A percentile compares a stretch with the other conserved stretches of the same genome.
Conservation (phyloP, 2,329 filamentous ascomycete species). For the Hypomyces perniciosus region DNA sequence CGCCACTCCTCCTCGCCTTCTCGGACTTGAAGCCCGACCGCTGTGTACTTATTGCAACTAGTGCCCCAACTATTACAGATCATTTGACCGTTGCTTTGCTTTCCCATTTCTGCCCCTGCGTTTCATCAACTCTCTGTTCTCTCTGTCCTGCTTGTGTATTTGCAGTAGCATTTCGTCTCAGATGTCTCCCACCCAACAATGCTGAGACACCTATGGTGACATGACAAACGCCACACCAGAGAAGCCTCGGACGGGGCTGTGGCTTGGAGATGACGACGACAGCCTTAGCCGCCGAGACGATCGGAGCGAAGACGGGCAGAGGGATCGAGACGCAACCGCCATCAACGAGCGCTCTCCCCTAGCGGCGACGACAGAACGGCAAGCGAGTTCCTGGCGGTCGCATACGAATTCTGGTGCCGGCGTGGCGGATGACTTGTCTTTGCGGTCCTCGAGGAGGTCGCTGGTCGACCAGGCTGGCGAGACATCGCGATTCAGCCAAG, state of each 20-base stretch:
- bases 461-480: not conserved
- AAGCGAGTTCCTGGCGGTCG: constrained; percentile 8
- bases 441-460: not conserved
- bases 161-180: too few relatives aligned
- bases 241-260: not conserved
- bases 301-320: not conserved
- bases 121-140: too few relatives aligned
- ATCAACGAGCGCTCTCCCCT: not conserved
- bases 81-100: too few relatives aligned
- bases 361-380: not conserved
- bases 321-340: not conserved
- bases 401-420: constrained; percentile 7
- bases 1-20: too few relatives aligned
- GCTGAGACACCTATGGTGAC: not conserved
- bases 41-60: too few relatives aligned
- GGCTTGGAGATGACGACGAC: not conserved
- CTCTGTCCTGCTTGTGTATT: too few relatives aligned
- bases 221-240: not conserved
- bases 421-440: not conserved
- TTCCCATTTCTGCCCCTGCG: too few relatives aligned
- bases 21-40: too few relatives aligned
- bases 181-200: too few relatives aligned
- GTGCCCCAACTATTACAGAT: too few relatives aligned
- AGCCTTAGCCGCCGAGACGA: not conserved
- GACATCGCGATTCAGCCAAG: not conserved